Evolutionary conservation across 1,139 yeast species (phyloP).

Genomic region (Suzukiozyma palmioleophila): DNA sequence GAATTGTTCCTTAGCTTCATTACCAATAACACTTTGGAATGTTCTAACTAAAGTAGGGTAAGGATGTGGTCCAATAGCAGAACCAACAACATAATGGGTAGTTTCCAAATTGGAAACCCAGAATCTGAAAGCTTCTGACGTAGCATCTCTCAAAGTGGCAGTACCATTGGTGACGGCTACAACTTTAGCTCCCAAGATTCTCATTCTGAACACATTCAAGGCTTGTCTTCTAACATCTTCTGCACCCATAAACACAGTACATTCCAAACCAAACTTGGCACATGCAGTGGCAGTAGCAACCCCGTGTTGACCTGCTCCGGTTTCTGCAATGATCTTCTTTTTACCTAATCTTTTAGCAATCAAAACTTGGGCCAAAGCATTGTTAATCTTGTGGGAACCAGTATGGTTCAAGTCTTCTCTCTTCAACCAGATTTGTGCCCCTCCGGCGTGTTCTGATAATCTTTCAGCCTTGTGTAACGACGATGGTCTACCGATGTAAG

Average conservation of each 20-base stretch:
- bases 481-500: conserved; percentile 95
- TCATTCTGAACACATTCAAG: conserved; percentile 94
- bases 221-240: conserved; percentile 99
- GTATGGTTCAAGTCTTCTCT: conserved; percentile 98
- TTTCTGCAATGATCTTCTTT: conserved; percentile 89
- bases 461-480: conserved; percentile 88
- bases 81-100: conserved; percentile 94
- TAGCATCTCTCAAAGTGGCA: conserved; percentile 93
- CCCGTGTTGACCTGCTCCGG: conserved; percentile 99
- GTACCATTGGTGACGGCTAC: conserved; percentile 94
- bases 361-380: conserved; percentile 91
- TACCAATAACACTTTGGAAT: conserved; percentile 95
- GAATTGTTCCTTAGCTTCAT: conserved; percentile 90
- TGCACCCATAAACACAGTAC: conserved; percentile 99
- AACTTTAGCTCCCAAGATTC: conserved; percentile 92
- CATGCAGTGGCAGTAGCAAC: conserved; percentile 99
- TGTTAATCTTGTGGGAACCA: conserved; percentile 95
- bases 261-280: conserved; percentile 93
- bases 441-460: conserved; percentile 85
- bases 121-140: conserved; percentile 90
- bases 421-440: conserved; percentile 96
- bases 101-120: conserved; percentile 88
- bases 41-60: conserved; percentile 97
- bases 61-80: conserved; percentile 99
- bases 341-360: conserved; percentile 92